Evolutionary conservation across 768 basidiomycete genomes (phyloP), one percentile per base, ranked within the genome.

Genomic region (Suillus luteus): DNA sequence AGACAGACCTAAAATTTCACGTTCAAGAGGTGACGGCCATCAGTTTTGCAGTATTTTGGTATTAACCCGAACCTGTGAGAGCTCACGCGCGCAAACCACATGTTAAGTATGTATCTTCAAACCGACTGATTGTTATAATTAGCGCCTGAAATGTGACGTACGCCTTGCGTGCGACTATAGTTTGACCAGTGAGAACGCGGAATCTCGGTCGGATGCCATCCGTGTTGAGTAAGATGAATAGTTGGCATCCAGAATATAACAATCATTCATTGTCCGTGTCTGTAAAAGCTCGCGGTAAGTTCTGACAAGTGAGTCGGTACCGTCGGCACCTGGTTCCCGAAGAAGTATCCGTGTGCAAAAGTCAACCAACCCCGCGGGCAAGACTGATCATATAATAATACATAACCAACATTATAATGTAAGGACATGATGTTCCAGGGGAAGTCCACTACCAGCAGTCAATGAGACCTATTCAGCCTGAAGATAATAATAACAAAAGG

Each of bases 91-190:
- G 17, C 10, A 41, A 58, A 17, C 27, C 38, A 58, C 40, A 40
- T 24, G 24, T 40, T 24, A 40, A 41, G 17, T 10, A 58, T 27
- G 33, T 37, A 55, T 22, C 54, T 3, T 55, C 9, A 22, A 33
- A 11, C 33, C 52, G 40, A 24, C 49, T 27, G 61, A 54, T 31
- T 54, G 51, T 62, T 43, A 24, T 49, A 27, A 27, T 33, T 62
- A 19, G 31, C 52, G 41, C 41, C 61, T 62, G 54, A 46, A 27
- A 37, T 51, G 41, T 22, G 46, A 44, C 49, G 22, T 35, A 15
- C 14, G 14, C 48, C 14, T 49, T 49, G 33, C 17, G 43, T 63
- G 37, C 19, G 48, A 59, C n/a, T 24, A 33, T 35, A 1, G 22
- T 49, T 24, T 41, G 38, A 52, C 44, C 17, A 6, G 38, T 59